Evolutionary conservation across 805 yeast genomes (phyloP).

Genomic region (Metschnikowia santaceciliae): DNA sequence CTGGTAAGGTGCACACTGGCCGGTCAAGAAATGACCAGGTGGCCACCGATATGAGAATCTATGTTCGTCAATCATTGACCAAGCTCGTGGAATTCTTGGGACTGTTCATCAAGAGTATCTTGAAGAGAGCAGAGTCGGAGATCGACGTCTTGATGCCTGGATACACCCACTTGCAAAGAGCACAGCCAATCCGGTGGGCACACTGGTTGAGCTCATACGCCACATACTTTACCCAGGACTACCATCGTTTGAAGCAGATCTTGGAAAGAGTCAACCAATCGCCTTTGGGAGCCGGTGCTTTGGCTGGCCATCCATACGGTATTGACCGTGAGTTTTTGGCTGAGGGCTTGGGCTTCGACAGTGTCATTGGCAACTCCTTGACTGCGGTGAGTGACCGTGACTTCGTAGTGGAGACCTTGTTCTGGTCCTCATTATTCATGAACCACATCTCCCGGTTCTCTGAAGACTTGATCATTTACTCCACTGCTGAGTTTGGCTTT

Average conservation of each 20-base stretch:
- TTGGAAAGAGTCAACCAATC: slow-evolving; percentile 78
- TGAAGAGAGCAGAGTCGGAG: slow-evolving; percentile 76
- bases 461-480: slow-evolving; percentile 92
- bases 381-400: slow-evolving; percentile 98
- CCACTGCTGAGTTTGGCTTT: slow-evolving; percentile 97
- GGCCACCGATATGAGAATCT: slow-evolving; percentile 97
- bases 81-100: slow-evolving; percentile 54
- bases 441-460: slow-evolving; percentile 92
- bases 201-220: slow-evolving; percentile 96
- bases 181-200: slow-evolving; percentile 99
- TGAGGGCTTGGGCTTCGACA: slow-evolving; percentile 68
- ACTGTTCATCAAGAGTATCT: slow-evolving; percentile 61
- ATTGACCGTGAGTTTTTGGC: slow-evolving; percentile 92
- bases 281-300: slow-evolving; percentile 96
- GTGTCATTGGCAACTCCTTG: slow-evolving; percentile 91
- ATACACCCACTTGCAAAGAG: slow-evolving; percentile 96
- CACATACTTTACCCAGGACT: slow-evolving; percentile 88
- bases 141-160: slow-evolving; percentile 97
- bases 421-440: slow-evolving; percentile 94
- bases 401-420: slow-evolving; percentile 90
- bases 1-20: slow-evolving; percentile 99
- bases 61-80: slow-evolving; percentile 75
- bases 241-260: slow-evolving; percentile 77
- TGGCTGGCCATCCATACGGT: slow-evolving; percentile 99
- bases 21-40: slow-evolving; percentile 98